A percentile compares a stretch with the other conserved stretches of the same genome.
phyloP scores from a whole-genome alignment of 2,329 filamentous ascomycete genomes.

The Phaeosphaeria sp. region DNA sequence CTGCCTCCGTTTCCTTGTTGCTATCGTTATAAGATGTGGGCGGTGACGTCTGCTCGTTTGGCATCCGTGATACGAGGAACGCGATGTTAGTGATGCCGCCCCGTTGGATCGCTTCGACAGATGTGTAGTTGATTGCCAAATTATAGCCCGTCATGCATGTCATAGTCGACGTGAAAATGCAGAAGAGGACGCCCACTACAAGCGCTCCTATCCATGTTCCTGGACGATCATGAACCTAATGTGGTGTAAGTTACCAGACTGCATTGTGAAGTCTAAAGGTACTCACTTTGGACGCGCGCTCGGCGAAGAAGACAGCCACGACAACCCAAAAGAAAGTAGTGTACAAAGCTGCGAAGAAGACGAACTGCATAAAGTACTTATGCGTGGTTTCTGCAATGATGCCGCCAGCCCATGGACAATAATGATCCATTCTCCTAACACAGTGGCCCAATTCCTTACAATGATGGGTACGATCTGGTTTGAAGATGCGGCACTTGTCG shows the following conservation, averaged over 20 bases:
- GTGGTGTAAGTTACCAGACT: not conserved
- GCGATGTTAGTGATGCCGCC: slow-evolving; percentile 73
- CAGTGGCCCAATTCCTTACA: slow-evolving; percentile 82
- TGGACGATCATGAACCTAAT: slow-evolving; percentile 28
- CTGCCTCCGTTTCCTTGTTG: slow-evolving; percentile 11
- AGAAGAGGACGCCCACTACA: slow-evolving; percentile 73
- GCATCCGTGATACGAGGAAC: slow-evolving; percentile 57
- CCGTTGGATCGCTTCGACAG: slow-evolving; percentile 76
- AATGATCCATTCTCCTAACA: slow-evolving; percentile 91
- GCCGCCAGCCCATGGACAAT: slow-evolving; percentile 95
- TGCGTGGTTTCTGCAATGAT: slow-evolving; percentile 85
- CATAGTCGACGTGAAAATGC: slow-evolving; percentile 83
- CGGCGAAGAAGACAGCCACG: slow-evolving; percentile 67
- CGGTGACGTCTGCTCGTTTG: slow-evolving; percentile 11
- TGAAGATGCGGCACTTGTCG: slow-evolving; percentile 82
- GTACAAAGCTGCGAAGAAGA: slow-evolving; percentile 73
- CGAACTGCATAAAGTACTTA: slow-evolving; percentile 93
- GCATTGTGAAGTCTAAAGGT: not conserved
- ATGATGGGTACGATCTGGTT: slow-evolving; percentile 86
- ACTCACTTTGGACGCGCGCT: slow-evolving; percentile 57
- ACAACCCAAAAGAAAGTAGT: slow-evolving; percentile 70
- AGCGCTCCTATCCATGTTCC: slow-evolving; percentile 67
- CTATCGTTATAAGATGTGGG: slow-evolving; percentile 5
- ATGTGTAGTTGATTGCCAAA: slow-evolving; percentile 76
- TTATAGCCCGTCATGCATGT: slow-evolving; percentile 73